These are phyloP conservation scores for Torulaspora microellipsoides DNA, from an alignment of 805 yeast species.

Conservation along the genomic window DNA sequence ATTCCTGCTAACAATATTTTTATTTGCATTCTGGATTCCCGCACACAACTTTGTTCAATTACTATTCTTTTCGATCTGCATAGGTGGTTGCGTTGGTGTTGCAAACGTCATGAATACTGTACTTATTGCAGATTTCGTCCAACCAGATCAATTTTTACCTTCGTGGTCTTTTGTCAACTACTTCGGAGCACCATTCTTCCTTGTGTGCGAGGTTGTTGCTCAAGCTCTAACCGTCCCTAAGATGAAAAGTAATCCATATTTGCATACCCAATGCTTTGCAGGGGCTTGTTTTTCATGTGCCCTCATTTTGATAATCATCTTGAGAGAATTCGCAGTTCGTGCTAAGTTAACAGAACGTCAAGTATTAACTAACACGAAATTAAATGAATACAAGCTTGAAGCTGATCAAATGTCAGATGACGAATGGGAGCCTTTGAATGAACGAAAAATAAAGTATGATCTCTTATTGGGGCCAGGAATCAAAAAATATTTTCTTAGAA, in stretches of 20 bases:
- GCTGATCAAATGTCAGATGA: slow-evolving; percentile 2
- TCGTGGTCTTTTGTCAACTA: slow-evolving; percentile 38
- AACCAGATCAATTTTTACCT: slow-evolving; percentile 36
- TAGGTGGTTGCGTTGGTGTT: slow-evolving; percentile 46
- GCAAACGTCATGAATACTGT: slow-evolving; percentile 41
- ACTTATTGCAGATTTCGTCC: slow-evolving; percentile 41
- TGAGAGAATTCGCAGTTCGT: slow-evolving; percentile 50
- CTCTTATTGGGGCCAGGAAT: slow-evolving; percentile 16
- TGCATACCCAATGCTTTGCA: slow-evolving; percentile 56
- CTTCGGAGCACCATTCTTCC: slow-evolving; percentile 31
- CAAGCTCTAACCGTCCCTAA: slow-evolving; percentile 40
- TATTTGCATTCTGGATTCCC: slow-evolving; percentile 48
- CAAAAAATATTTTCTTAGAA: slow-evolving; percentile 23
- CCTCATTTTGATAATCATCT: slow-evolving; percentile 39
- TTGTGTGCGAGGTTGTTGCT: slow-evolving; percentile 53
- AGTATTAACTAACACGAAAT: slow-evolving; percentile 5
- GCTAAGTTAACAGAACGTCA: slow-evolving; percentile 33
- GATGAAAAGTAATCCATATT: slow-evolving; percentile 41
- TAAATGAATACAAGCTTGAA: slow-evolving; percentile 10
- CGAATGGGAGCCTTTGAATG: slow-evolving; percentile 8
- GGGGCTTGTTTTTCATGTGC: slow-evolving; percentile 48
- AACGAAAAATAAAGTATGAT: slow-evolving; percentile 18
- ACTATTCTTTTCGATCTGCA: slow-evolving; percentile 39
- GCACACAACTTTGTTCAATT: slow-evolving; percentile 39
- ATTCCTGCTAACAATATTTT: slow-evolving; percentile 35